Percentiles rank a stretch among this genome's conserved stretches.
phyloP scores from a whole-genome alignment of 305 asterid species.

The Lippia alba region DNA sequence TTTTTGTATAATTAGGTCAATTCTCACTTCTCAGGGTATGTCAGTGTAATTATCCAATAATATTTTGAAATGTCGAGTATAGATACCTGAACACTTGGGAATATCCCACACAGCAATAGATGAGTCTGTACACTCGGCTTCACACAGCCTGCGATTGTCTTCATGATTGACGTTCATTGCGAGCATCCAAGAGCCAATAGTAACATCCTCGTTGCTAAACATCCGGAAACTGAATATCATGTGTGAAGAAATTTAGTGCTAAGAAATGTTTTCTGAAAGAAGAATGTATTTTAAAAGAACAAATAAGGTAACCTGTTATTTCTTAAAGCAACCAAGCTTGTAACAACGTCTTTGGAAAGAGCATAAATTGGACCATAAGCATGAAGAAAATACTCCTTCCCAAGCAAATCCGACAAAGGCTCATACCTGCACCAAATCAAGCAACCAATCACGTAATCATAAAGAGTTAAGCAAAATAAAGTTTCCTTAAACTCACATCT shows the following conservation, averaged over 20 bases:
- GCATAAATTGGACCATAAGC: constrained; percentile 99
- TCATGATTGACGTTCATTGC: constrained; percentile 97
- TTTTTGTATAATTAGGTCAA: too few species aligned
- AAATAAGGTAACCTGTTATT: constrained; percentile 64
- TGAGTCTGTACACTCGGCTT: constrained; percentile 65
- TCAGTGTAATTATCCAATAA: too few species aligned
- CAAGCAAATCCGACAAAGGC: constrained; percentile 79
- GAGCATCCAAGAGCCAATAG: constrained; percentile 99
- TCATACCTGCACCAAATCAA: too few species aligned
- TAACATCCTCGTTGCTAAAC: constrained; percentile 98
- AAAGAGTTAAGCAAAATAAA: too few species aligned
- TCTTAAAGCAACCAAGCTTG: constrained; percentile 85
- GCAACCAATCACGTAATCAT: too few species aligned
- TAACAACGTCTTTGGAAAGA: constrained; percentile 91
- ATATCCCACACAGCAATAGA: constrained; percentile 98
- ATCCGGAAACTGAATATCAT: constrained; percentile 77
- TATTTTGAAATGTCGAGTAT: not conserved
- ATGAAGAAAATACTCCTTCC: constrained; percentile 94
- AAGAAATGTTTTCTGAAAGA: constrained; percentile 15
- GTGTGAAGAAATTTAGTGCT: too few species aligned
- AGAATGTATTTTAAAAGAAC: constrained; percentile 30
- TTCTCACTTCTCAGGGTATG: too few species aligned
- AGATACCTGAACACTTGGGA: constrained; percentile 93
- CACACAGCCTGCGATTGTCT: constrained; percentile 68
- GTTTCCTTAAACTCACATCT: constrained; percentile 40